Percentiles rank a stretch among this genome's conserved stretches.
These are phyloP conservation scores for Wickerhamiella sorbophila DNA, from an alignment of 805 yeast genomes.

Conservation along the genomic window DNA sequence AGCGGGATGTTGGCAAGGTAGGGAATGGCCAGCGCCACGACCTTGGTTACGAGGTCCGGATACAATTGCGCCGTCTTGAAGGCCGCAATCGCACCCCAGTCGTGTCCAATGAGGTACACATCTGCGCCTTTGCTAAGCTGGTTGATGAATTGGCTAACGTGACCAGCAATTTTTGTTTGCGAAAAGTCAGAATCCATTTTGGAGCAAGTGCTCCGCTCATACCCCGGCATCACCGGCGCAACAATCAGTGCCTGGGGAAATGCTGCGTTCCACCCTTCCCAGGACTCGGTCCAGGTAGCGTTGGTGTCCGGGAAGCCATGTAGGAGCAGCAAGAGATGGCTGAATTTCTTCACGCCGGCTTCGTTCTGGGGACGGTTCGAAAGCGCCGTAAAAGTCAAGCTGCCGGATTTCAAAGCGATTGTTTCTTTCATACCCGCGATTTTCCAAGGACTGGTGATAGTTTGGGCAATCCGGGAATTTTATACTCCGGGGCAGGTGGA, in stretches of 20 bases:
- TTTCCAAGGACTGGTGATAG: too few relatives aligned
- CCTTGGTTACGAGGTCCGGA: slow-evolving; percentile 14
- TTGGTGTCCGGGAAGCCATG: slow-evolving; percentile 21
- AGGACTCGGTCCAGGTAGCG: slow-evolving; percentile 13
- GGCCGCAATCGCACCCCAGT: slow-evolving; percentile 20
- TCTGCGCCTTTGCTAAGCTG: slow-evolving; percentile 9
- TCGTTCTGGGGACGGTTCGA: slow-evolving; percentile 5
- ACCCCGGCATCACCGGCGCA: slow-evolving; percentile 19
- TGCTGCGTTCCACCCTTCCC: slow-evolving; percentile 8
- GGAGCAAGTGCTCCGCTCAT: slow-evolving; percentile 16
- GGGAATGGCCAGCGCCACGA: slow-evolving; percentile 18
- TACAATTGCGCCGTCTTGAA: slow-evolving; percentile 12
- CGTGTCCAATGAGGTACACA: slow-evolving; percentile 20
- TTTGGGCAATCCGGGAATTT: too few relatives aligned
- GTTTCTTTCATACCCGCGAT: slow-evolving; percentile 2
- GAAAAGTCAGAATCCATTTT: slow-evolving; percentile 8
- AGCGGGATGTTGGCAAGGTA: slow-evolving; percentile 11
- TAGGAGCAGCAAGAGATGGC: slow-evolving; percentile 12
- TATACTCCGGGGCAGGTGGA: too few relatives aligned
- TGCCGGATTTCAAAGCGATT: slow-evolving; percentile 4
- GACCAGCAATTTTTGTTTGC: slow-evolving; percentile 12
- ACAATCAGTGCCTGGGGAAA: slow-evolving; percentile 13
- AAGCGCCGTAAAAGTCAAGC: slow-evolving; percentile 7
- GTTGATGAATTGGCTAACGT: slow-evolving; percentile 11
- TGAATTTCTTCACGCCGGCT: slow-evolving; percentile 1